Evolutionary conservation across 2,329 filamentous ascomycete species (phyloP).

Genomic region (Phialemoniopsis sp.): DNA sequence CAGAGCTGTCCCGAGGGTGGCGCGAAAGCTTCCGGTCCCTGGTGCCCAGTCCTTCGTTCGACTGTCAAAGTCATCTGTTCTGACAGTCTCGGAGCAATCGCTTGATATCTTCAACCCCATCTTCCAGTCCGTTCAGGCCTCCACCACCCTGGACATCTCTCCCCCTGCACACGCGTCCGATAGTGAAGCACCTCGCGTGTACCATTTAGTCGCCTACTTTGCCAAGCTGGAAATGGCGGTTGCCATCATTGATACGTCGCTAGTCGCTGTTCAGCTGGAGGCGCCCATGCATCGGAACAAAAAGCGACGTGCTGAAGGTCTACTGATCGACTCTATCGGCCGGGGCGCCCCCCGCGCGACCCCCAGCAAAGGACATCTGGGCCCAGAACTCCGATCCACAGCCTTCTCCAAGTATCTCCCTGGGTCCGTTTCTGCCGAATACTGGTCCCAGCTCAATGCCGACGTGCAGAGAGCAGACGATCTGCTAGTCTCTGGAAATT

Average conservation of each 20-base stretch:
- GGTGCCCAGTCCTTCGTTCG: constrained; percentile 59
- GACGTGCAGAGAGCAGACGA: constrained; percentile 44
- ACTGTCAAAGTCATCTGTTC: constrained; percentile 61
- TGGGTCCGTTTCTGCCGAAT: constrained; percentile 45
- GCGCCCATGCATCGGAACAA: constrained; percentile 51
- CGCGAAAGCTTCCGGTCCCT: constrained; percentile 47
- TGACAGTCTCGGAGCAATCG: constrained; percentile 53
- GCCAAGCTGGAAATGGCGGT: constrained; percentile 63
- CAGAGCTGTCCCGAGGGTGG: constrained; percentile 55
- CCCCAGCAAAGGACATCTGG: constrained; percentile 25
- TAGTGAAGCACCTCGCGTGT: constrained; percentile 27
- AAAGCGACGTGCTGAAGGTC: constrained; percentile 53
- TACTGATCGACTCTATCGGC: constrained; percentile 71
- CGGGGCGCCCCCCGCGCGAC: constrained; percentile 49
- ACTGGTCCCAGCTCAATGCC: constrained; percentile 37
- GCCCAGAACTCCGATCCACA: constrained; percentile 19
- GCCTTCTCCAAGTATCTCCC: constrained; percentile 35
- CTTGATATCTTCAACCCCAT: constrained; percentile 66
- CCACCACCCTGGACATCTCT: constrained; percentile 37
- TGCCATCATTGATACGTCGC: constrained; percentile 56
- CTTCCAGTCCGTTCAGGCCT: constrained; percentile 58
- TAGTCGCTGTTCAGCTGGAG: constrained; percentile 68
- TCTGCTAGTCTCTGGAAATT: constrained; percentile 38
- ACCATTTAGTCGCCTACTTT: constrained; percentile 56
- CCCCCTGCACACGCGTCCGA: constrained; percentile 20